Evolutionary conservation across 1,284 basidiomycete genomes (phyloP), one percentile per base, ranked within the genome.

Genomic region (Ceraceosorus bombacis): DNA sequence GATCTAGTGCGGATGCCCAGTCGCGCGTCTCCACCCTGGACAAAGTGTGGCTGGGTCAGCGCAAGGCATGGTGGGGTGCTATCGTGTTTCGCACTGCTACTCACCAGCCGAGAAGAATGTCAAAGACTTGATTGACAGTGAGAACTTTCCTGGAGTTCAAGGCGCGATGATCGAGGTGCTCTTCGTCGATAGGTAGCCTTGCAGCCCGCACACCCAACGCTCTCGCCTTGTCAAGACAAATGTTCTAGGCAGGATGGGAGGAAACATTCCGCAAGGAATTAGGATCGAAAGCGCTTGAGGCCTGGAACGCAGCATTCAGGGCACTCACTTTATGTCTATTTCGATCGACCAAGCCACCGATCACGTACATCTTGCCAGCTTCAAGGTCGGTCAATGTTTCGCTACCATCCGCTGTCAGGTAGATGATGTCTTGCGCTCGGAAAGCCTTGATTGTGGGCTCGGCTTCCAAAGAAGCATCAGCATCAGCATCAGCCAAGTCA

Each of bases 261-360:
- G 15, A 58, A 12, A 40, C 55, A 53, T n/a, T 46, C 10, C 41
- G 39, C 27, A 17, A 53, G 8, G 41, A 48, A 57, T 17, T 12
- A 10, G 43, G 9, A 15, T 10, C 9, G 43, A 46, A 46, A 46
- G 43, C 9, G 43, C 27, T 27, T 10, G 43, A 46, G 43, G 50
- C 1, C 8, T 51, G 50, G 50, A 12, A 15, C 15, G 50, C n/a
- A 15, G 50, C 27, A 27, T 3, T 3, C 27, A 37, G 50, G 2
- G 15, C 36, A 36, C 51, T 12, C 40, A 41, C 91, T 83, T 96
- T 98, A 82, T 96, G 89, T 43, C 94, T 86, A 80, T 99, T 99
- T 70, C 88, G 88, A 78, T 99, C 95, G 63, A 89, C 89, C 66
- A 99, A 88, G 12, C 94, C 95, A 41, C 95, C 95, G 60, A 99